phyloP scores from a whole-genome alignment of 169 alveolate genomes.

The Plasmodium reichenowi region DNA sequence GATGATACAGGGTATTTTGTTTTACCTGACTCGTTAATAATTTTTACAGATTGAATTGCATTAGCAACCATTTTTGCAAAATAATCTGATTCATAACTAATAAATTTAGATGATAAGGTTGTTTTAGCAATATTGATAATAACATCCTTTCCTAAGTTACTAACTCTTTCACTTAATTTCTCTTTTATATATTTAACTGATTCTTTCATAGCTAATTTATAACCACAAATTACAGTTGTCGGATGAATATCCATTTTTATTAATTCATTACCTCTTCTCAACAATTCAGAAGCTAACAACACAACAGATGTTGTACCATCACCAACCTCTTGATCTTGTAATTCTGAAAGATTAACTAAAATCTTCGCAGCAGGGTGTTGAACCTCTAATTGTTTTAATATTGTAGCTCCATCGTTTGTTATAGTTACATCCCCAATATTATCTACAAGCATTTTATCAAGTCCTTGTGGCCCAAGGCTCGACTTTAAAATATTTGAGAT shows the following conservation, averaged over 20 bases:
- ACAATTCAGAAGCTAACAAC: slow-evolving; percentile 98
- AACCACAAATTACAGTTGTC: slow-evolving; percentile 97
- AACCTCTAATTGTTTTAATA: slow-evolving; percentile 97
- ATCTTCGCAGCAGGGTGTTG: slow-evolving; percentile 99
- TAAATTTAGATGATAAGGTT: slow-evolving; percentile 94
- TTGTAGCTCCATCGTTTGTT: slow-evolving; percentile 99
- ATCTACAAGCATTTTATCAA: slow-evolving; percentile 99
- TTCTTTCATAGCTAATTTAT: slow-evolving; percentile 95
- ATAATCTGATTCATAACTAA: slow-evolving; percentile 95
- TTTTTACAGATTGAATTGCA: slow-evolving; percentile 94
- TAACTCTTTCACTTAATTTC: slow-evolving; percentile 89
- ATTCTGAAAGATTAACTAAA: slow-evolving; percentile 95
- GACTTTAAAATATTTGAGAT: slow-evolving; percentile 97
- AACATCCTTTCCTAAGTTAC: slow-evolving; percentile 89
- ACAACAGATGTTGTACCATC: slow-evolving; percentile 99
- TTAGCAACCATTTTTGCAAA: slow-evolving; percentile 96
- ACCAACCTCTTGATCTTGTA: slow-evolving; percentile 98
- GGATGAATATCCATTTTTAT: slow-evolving; percentile 98
- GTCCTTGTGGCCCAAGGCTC: slow-evolving; percentile 99
- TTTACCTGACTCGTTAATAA: slow-evolving; percentile 88
- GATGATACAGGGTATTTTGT: slow-evolving; percentile 96
- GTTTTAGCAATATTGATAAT: slow-evolving; percentile 95
- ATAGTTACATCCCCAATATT: slow-evolving; percentile 99
- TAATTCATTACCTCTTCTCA: slow-evolving; percentile 96
- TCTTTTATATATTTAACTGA: slow-evolving; percentile 95